Conservation (phyloP, 2,329 filamentous ascomycete species). For the Sarocladiaceae sp. region DNA sequence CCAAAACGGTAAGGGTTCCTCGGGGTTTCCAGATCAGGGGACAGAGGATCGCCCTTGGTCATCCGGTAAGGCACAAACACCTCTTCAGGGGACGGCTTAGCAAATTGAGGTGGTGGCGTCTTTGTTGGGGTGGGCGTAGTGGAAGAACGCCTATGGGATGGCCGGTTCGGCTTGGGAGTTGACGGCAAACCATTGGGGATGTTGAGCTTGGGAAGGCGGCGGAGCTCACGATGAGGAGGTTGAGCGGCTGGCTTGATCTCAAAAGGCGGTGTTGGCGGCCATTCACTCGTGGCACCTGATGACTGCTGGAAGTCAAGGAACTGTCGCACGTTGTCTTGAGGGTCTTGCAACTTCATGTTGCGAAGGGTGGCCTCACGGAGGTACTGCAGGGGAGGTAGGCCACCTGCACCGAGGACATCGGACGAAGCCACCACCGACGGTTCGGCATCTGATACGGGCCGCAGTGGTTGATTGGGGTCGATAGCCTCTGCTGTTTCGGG, state of each 20-base stretch:
- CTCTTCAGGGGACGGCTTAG: conserved; percentile 19
- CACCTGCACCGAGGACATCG: conserved; percentile 72
- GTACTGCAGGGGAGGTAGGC: conserved; percentile 55
- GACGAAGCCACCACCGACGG: conserved; percentile 88
- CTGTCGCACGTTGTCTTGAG: conserved; percentile 87
- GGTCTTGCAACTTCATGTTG: conserved; percentile 64
- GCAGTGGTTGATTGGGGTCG: conserved; percentile 48
- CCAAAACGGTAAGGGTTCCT: conserved; percentile 63
- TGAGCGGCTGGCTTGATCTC: conserved; percentile 49
- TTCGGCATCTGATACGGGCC: conserved; percentile 67
- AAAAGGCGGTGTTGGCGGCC: conserved; percentile 65
- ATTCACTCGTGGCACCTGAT: conserved; percentile 38
- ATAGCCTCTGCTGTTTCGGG: conserved; percentile 55
- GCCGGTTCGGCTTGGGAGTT: conserved; percentile 4
- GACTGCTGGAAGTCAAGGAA: conserved; percentile 79
- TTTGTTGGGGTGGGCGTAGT: conserved; percentile 10
- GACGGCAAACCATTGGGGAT: conserved; percentile 30
- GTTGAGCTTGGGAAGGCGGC: conserved; percentile 54
- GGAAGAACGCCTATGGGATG: conserved; percentile 10
- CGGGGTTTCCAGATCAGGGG: conserved; percentile 52
- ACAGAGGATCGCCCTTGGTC: conserved; percentile 43
- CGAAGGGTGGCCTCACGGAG: conserved; percentile 70
- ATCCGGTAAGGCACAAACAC: conserved; percentile 45
- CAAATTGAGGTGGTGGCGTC: conserved; percentile 8
- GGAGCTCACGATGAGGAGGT: conserved; percentile 48